Evolutionary conservation across 345 rosid species (phyloP).

Genomic region (Trapa incisa): DNA sequence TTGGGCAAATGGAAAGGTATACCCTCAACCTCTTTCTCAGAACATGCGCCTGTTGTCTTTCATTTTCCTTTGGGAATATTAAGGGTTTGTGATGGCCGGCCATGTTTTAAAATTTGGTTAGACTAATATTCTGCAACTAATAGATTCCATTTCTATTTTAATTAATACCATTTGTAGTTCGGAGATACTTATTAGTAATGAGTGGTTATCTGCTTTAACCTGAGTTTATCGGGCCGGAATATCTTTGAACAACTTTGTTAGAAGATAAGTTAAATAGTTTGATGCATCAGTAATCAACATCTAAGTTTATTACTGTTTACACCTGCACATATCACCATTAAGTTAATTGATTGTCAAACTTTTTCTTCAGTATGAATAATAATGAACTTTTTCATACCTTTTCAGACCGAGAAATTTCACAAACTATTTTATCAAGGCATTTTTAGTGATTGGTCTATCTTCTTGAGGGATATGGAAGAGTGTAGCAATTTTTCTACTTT

Average conservation of each 20-base stretch:
- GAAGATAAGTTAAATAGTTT: not conserved
- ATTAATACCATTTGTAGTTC: not conserved
- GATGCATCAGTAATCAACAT: not conserved
- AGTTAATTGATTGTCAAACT: not conserved
- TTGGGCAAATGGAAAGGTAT: conserved; percentile 99
- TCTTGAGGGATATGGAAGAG: too few relatives aligned
- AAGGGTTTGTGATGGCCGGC: conserved; percentile 8
- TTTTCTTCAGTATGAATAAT: not conserved
- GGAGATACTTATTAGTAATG: not conserved
- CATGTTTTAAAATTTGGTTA: not conserved
- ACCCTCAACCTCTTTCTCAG: conserved; percentile 49
- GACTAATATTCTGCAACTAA: not conserved
- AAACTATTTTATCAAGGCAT: too few relatives aligned
- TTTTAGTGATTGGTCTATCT: too few relatives aligned
- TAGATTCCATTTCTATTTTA: not conserved
- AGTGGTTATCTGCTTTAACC: not conserved
- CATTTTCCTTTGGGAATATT: conserved; percentile 24
- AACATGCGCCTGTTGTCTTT: conserved; percentile 28
- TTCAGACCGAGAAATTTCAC: not conserved
- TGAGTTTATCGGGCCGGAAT: not conserved
- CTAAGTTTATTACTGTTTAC: not conserved
- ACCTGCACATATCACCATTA: not conserved
- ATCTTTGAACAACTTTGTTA: not conserved
- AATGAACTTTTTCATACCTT: not conserved
- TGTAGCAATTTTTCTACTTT: too few relatives aligned